Conservation (phyloP, 805 yeast species). For the Pichia ethanolica region DNA sequence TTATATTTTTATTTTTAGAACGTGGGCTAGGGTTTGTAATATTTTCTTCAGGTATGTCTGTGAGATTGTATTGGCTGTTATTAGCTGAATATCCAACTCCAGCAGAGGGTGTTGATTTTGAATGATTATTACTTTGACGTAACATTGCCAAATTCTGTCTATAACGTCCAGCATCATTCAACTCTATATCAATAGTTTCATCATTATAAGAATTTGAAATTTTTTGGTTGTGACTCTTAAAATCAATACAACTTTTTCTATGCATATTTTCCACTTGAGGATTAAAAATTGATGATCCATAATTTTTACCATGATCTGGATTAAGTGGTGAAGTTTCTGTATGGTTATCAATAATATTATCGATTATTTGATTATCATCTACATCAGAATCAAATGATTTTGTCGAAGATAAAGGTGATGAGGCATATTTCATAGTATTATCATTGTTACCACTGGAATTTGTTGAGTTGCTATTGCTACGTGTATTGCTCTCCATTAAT, state of each 20-base stretch:
- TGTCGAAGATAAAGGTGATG: not conserved
- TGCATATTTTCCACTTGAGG: constrained; percentile 12
- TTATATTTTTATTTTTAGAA: too few relatives aligned
- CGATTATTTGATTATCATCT: constrained; percentile 8
- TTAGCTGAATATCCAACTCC: constrained; percentile 13
- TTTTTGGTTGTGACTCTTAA: constrained; percentile 17
- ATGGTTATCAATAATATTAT: not conserved
- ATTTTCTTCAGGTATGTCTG: not conserved
- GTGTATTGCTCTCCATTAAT: too few relatives aligned
- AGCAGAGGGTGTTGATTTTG: constrained; percentile 4
- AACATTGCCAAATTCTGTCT: not conserved
- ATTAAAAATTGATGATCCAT: constrained; percentile 4
- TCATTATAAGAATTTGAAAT: constrained; percentile 28
- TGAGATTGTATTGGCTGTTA: not conserved
- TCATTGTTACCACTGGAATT: too few relatives aligned
- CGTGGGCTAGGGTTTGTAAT: too few relatives aligned
- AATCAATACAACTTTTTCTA: constrained; percentile 21
- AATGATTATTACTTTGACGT: not conserved
- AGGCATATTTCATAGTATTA: too few relatives aligned
- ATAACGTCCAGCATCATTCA: constrained; percentile 18
- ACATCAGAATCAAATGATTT: not conserved
- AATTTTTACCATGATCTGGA: not conserved
- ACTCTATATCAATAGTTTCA: constrained; percentile 45
- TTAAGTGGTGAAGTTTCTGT: not conserved
- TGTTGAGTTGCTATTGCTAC: too few relatives aligned